These are phyloP conservation scores for Ophiostoma australiae DNA, from an alignment of 2,329 filamentous ascomycete species.

Conservation along the genomic window DNA sequence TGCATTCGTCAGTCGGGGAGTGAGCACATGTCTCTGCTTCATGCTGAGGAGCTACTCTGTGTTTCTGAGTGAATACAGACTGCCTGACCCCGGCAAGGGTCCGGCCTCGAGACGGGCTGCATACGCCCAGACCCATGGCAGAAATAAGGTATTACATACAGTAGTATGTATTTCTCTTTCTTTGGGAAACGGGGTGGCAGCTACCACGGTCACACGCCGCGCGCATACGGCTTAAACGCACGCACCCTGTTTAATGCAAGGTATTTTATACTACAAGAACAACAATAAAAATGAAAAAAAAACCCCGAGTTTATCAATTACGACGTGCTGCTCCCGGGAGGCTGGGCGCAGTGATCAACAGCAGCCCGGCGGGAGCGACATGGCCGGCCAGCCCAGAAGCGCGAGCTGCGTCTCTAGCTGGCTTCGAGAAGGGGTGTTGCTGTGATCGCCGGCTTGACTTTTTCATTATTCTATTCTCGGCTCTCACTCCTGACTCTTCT, in stretches of 20 bases:
- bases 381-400: background rate
- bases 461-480: no score
- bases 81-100: no score
- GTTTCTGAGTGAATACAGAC: no score
- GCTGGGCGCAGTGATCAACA: slow-evolving; percentile 2
- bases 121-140: background rate
- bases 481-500: background rate
- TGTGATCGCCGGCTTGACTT: background rate
- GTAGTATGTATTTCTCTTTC: background rate
- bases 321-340: background rate
- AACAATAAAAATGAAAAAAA: background rate
- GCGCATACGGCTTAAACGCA: background rate
- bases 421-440: background rate
- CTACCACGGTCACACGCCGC: background rate
- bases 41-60: background rate
- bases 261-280: no score
- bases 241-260: no score
- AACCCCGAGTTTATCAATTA: background rate
- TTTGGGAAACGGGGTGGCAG: background rate
- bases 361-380: background rate
- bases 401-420: background rate
- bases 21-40: background rate
- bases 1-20: background rate
- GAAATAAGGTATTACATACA: background rate
- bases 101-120: background rate